Evolutionary conservation across 306 rosid species (phyloP).

Genomic region (Acacia confusa): DNA sequence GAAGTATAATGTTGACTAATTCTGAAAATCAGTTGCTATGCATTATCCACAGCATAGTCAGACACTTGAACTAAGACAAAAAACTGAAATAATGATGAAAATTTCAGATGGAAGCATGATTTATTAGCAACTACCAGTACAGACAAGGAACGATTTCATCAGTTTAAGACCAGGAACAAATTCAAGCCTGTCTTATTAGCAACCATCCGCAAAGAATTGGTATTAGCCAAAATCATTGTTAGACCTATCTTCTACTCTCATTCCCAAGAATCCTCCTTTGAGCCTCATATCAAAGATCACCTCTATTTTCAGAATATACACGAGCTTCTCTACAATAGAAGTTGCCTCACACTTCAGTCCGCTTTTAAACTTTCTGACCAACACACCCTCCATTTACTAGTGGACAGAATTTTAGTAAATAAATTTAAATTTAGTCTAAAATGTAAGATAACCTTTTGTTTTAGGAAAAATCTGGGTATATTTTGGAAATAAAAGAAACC

Average conservation of each 20-base stretch:
- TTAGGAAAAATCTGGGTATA: not conserved
- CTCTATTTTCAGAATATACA: not conserved
- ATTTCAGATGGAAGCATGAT: not conserved
- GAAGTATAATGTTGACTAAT: not conserved
- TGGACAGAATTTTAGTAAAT: not conserved
- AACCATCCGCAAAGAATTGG: not conserved
- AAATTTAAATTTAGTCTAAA: not conserved
- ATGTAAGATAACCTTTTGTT: not conserved
- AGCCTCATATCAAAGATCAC: conserved; percentile 10
- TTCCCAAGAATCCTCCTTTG: not conserved
- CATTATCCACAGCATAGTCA: conserved; percentile 9
- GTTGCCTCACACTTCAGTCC: not conserved
- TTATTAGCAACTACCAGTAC: not conserved
- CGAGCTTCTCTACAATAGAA: not conserved
- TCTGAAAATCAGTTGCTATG: not conserved
- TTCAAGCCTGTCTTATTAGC: not conserved
- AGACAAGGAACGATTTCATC: not conserved
- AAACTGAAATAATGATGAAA: not conserved
- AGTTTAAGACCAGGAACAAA: not conserved
- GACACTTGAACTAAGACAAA: not conserved
- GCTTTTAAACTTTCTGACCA: not conserved
- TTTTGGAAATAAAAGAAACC: not conserved
- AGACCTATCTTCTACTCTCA: not conserved
- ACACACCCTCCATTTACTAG: not conserved
- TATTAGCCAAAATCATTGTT: not conserved